Evolutionary conservation across 345 rosid genomes (phyloP), one percentile per base, ranked within the genome.

Genomic region (Conringia planisiliqua): DNA sequence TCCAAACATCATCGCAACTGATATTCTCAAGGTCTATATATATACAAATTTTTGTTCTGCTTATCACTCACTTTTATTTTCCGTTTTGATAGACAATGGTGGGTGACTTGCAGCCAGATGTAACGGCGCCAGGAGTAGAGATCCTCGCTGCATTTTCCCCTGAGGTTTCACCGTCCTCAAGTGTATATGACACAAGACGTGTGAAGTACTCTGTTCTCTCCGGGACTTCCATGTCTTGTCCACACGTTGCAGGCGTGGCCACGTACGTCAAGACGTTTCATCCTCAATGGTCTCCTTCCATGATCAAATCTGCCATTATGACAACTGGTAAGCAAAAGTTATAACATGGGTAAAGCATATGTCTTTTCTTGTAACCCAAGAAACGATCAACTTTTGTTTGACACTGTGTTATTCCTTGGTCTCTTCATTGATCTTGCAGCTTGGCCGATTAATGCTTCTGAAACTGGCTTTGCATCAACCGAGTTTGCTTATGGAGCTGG

Each of bases 71-170:
- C 5, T 36, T 33, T 32, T 17, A 7, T 16, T 36, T 26, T 29
- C 3, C 8, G 39, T 10, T 55, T 16, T 77, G 9, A 69, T 24
- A 43, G 8, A 61, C 40, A 44, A 12, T 24, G 40, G 39, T 70
- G 60, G 12, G 16, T 69, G 75, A 54, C 10, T 43, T 75, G 63
- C 85, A 86, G 88, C 92, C 92, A 27, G 90, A 88, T 69, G 35
- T 86, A 27, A 55, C 84, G 29, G 91, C 87, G 1, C 89, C 86
- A 0, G 87, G 87, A 69, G 83, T 82, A 38, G 72, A 81, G 33
- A 85, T 88, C 38, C 72, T 85, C 24, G 89, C 89, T 2, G 86
- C 89, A 0, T 86, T 72, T 83, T 75, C 86, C 27, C 77, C 35
- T 20, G 29, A 10, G 18, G 70, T 11, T 60, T 3, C 3, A 50